These are phyloP conservation scores for Rhodomyrtus tomentosa DNA, from an alignment of 345 rosid species.

Conservation along the genomic window DNA sequence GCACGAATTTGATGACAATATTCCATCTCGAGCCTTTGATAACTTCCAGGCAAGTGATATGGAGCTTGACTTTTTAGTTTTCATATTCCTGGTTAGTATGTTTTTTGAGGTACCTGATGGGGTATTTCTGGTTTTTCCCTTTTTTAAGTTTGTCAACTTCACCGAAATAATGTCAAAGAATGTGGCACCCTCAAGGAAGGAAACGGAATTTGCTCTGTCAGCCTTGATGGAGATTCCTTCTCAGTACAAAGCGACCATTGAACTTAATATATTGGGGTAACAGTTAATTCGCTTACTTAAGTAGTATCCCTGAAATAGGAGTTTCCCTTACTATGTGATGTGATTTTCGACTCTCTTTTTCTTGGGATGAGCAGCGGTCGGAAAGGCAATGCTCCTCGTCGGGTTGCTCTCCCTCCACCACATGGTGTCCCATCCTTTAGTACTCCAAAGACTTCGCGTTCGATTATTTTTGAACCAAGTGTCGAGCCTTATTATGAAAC, in stretches of 20 bases:
- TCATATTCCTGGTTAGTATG: neutral
- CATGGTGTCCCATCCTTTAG: conserved; percentile 1
- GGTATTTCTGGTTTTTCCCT: neutral
- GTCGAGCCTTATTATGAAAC: conserved; percentile 8
- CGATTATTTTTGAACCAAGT: conserved; percentile 16
- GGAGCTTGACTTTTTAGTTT: neutral
- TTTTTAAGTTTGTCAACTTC: conserved; percentile 50
- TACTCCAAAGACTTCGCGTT: conserved; percentile 6
- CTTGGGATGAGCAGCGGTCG: conserved; percentile 4
- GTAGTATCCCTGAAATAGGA: neutral
- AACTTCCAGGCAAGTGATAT: conserved; percentile 34
- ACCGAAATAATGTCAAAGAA: conserved; percentile 56
- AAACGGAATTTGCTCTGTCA: conserved; percentile 49
- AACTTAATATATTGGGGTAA: conserved; percentile 48
- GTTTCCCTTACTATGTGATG: neutral
- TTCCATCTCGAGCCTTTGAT: conserved; percentile 48
- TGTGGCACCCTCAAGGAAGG: conserved; percentile 29
- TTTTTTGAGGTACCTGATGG: neutral
- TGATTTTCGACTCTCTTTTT: neutral
- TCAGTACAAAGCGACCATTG: conserved; percentile 57
- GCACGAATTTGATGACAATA: conserved; percentile 50
- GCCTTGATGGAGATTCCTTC: conserved; percentile 66
- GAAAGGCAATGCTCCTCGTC: conserved; percentile 14
- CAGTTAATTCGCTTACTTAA: neutral
- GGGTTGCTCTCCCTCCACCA: conserved; percentile 39